phyloP scores from a whole-genome alignment of 2,329 filamentous ascomycete species.

The Fusarium mundagurra region DNA sequence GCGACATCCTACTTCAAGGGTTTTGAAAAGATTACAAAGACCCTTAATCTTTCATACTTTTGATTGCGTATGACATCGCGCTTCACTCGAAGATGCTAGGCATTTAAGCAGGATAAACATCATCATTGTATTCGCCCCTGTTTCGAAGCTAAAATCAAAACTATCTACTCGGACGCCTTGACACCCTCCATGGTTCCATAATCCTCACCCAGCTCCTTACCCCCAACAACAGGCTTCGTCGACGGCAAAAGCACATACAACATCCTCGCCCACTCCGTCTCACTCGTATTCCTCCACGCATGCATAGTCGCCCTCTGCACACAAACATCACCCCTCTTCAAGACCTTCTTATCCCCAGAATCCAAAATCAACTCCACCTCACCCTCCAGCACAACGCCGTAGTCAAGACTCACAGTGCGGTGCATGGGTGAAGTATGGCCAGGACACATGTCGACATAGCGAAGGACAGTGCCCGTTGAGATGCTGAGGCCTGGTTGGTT shows the following conservation, averaged over 20 bases:
- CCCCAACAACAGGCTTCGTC: slow-evolving; percentile 8
- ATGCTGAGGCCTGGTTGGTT: slow-evolving; percentile 44
- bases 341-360: slow-evolving; percentile 55
- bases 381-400: slow-evolving; percentile 64
- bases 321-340: slow-evolving; percentile 62
- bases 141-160: not conserved
- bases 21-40: accelerated
- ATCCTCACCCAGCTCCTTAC: slow-evolving; percentile 47
- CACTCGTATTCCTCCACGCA: slow-evolving; percentile 60
- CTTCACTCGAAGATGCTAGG: accelerated
- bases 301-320: slow-evolving; percentile 68
- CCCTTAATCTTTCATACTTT: accelerated
- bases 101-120: accelerated
- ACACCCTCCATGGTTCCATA: slow-evolving; percentile 44
- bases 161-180: slow-evolving; percentile 26
- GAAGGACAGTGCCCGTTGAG: slow-evolving; percentile 54
- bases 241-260: slow-evolving; percentile 49
- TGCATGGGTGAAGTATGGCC: slow-evolving; percentile 44
- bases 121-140: accelerated
- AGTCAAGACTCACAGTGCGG: slow-evolving; percentile 64
- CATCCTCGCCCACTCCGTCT: slow-evolving; percentile 58
- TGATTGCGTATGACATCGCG: accelerated
- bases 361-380: slow-evolving; percentile 63
- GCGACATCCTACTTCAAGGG: not conserved
- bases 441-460: slow-evolving; percentile 60